Evolutionary conservation across 164 flowering plant species (phyloP).

Genomic region (Macadamia tetraphylla): DNA sequence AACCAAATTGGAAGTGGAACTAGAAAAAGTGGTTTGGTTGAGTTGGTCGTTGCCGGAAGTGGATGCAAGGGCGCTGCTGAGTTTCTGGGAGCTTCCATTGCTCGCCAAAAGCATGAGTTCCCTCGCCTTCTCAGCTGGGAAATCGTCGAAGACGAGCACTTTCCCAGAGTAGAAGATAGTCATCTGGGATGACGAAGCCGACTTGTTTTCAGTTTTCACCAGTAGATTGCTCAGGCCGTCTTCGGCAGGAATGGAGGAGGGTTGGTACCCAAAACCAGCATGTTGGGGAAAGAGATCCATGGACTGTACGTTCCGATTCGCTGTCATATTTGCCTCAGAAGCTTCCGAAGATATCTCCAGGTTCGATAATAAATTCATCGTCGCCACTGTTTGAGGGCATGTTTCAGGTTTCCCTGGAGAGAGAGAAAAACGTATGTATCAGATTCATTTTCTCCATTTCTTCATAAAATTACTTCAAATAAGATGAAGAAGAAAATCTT

Average conservation of each 20-base stretch:
- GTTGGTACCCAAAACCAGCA: constrained; percentile 19
- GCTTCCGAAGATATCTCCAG: constrained; percentile 14
- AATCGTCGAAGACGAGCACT: constrained; percentile 52
- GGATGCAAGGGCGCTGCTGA: constrained; percentile 3
- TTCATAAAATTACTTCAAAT: too few species aligned
- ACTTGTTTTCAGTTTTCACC: neutral
- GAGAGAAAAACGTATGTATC: too few species aligned
- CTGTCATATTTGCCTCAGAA: neutral
- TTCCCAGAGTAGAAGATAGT: constrained; percentile 68
- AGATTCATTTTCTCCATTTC: too few species aligned
- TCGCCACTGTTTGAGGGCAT: constrained; percentile 9
- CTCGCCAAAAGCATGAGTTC: constrained; percentile 61
- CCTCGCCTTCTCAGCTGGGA: constrained; percentile 55
- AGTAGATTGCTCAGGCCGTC: constrained; percentile 10
- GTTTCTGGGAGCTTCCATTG: constrained; percentile 21
- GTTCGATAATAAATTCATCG: constrained; percentile 38
- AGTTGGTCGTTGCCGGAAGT: constrained; percentile 4
- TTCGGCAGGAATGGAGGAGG: constrained; percentile 9
- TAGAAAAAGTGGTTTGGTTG: constrained; percentile 3
- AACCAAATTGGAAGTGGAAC: neutral
- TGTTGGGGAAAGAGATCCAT: constrained; percentile 41
- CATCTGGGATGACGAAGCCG: constrained; percentile 37
- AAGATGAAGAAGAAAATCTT: too few species aligned
- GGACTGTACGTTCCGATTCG: constrained; percentile 19
- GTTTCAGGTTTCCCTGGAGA: constrained; percentile 24